Evolutionary conservation across 805 yeast genomes (phyloP), one percentile per base, ranked within the genome.

Genomic region (Teunomyces panamensis): DNA sequence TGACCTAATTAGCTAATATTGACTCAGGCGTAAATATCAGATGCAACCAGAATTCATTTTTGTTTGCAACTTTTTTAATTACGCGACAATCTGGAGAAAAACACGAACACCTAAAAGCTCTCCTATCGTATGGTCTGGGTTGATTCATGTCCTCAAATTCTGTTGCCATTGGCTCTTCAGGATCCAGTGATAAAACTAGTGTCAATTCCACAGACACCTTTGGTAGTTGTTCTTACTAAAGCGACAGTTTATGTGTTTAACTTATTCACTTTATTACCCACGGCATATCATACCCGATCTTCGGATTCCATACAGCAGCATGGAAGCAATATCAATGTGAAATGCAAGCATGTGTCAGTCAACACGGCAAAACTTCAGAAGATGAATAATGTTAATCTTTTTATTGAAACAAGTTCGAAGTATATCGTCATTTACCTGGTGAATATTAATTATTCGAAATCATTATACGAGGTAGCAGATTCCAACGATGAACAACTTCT

Each of bases 211-310:
- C 66, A 66, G 47, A 64, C 72, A 1, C 56, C 68, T 3, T 47
- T 67, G 30, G 13, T 54, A 3, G 51, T 47, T 13, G 46, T 72
- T 0, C 56, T 75, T 8, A 70, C 78, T 1, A 33, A 48, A 2
- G 49, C 58, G 2, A 45, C 69, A 0, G 48, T 75, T 3, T 56
- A 55, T 14, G 46, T 74, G 1, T 55, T 65, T 39, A 64, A 74
- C 50, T 64, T 63, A 42, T 42, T 42, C 30, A 67, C 73, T 8
- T 53, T 67, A 9, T 50, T 71, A 6, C 81, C 83, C 1, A 62
- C 81, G 4, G 74, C 78, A 8, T 70, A 71, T 2, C 81, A 79
- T 53, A 62, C 68, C 5, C 60, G 87, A 46, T 63, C 77, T 0
- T 55, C 56, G 17, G 65, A 67, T 16, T 77, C 83, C 3, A 49